phyloP scores from a whole-genome alignment of 176 grass and related monocot species.

The Cenchrus fungigraminus region DNA sequence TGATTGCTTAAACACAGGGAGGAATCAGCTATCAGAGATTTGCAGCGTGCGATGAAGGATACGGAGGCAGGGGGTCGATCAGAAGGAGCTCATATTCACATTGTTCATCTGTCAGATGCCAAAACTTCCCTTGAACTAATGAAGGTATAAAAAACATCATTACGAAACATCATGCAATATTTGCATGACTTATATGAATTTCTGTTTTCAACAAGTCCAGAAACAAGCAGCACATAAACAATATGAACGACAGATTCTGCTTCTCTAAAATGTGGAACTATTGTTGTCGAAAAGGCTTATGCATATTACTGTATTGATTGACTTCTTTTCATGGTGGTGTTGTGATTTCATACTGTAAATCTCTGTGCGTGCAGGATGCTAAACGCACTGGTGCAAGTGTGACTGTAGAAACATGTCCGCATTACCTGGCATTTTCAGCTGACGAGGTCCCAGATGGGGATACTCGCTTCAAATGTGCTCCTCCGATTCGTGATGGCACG shows the following conservation, averaged over 20 bases:
- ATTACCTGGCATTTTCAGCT: conserved; percentile 95
- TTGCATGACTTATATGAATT: not conserved
- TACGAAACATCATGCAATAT: not conserved
- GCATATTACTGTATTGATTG: not conserved
- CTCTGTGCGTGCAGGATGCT: conserved; percentile 55
- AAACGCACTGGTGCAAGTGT: conserved; percentile 74
- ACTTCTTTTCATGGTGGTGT: not conserved
- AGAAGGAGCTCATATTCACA: conserved; percentile 94
- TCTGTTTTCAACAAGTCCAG: not conserved
- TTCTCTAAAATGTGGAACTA: not conserved
- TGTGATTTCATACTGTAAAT: not conserved
- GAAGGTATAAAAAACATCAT: conserved; percentile 55
- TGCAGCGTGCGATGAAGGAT: conserved; percentile 77
- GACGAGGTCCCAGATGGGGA: conserved; percentile 88
- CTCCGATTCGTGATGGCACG: conserved; percentile 73
- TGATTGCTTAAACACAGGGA: conserved; percentile 54
- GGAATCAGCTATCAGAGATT: conserved; percentile 85
- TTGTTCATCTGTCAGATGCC: conserved; percentile 97
- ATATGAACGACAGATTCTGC: not conserved
- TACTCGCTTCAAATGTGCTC: conserved; percentile 94
- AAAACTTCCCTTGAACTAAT: conserved; percentile 76
- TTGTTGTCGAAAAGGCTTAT: not conserved
- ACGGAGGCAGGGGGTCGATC: conserved; percentile 61
- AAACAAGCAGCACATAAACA: not conserved
- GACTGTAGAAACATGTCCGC: conserved; percentile 92